Evolutionary conservation across 2,329 filamentous ascomycete species (phyloP).

Genomic region (Fusarium sp.): DNA sequence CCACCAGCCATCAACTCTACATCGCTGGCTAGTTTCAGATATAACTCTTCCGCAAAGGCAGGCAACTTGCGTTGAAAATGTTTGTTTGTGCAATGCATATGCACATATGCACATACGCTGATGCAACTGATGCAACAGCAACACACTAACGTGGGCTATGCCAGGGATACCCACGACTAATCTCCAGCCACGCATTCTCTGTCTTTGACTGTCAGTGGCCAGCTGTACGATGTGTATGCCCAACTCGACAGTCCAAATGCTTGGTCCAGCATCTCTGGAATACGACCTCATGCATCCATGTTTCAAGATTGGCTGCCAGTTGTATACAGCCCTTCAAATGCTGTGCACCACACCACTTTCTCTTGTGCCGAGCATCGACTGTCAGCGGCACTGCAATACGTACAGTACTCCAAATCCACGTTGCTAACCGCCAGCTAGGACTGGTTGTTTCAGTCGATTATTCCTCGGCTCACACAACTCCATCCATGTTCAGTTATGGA

Average conservation of each 20-base stretch:
- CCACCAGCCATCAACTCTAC: not conserved
- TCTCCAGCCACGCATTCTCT: constrained; percentile 23
- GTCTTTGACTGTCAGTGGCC: not conserved
- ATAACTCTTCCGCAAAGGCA: not conserved
- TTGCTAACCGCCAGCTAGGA: constrained; percentile 1
- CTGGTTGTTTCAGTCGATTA: constrained; percentile 24
- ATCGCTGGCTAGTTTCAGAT: not conserved
- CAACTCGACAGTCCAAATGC: constrained; percentile 16
- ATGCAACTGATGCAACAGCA: constrained; percentile 39
- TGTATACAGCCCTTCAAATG: not conserved
- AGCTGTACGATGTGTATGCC: constrained; percentile 13
- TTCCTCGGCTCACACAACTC: not conserved
- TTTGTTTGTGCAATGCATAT: constrained; percentile 35
- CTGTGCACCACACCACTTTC: constrained; percentile 3
- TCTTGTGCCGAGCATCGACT: not conserved
- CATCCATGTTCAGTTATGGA: not conserved
- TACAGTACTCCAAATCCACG: not conserved
- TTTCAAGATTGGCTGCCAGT: constrained; percentile 15
- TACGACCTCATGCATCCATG: constrained; percentile 16
- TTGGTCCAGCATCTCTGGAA: constrained; percentile 6
- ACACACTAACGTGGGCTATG: constrained; percentile 12
- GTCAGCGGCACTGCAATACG: not conserved
- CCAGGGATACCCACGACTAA: constrained; percentile 21
- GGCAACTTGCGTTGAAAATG: constrained; percentile 3
- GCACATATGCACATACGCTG: constrained; percentile 24